Evolutionary conservation across 352 stramenopile species (phyloP).

Genomic region (Phytophthora gonapodyides): DNA sequence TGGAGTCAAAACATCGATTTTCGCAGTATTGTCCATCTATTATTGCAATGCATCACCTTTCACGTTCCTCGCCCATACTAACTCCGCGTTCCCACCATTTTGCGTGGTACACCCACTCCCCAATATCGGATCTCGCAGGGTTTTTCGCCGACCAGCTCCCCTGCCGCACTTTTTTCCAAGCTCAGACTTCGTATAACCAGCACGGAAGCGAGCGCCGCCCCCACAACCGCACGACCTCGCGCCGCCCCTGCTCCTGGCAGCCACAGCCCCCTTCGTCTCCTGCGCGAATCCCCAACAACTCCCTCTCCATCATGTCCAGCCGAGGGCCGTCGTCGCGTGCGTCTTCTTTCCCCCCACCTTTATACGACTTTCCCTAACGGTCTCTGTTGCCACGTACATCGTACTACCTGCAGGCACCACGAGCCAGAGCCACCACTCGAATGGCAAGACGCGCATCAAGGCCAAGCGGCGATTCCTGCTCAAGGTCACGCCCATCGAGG

Average conservation of each 20-base stretch:
- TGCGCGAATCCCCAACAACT: background rate
- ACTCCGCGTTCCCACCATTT: background rate
- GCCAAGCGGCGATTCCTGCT: constrained; percentile 79
- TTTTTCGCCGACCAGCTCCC: constrained; percentile 7
- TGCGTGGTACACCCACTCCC: background rate
- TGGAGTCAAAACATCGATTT: constrained; percentile 8
- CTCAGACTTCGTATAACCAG: constrained; percentile 12
- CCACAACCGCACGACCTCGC: constrained; percentile 30
- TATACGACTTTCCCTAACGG: background rate
- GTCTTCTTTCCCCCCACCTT: constrained; percentile 2
- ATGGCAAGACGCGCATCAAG: constrained; percentile 56
- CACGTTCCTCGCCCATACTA: background rate
- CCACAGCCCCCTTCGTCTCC: constrained; percentile 13
- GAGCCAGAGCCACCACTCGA: constrained; percentile 28
- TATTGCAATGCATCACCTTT: constrained; percentile 7
- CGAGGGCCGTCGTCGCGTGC: constrained; percentile 34
- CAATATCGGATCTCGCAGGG: constrained; percentile 5
- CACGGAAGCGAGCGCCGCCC: constrained; percentile 7
- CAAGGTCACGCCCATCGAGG: constrained; percentile 88
- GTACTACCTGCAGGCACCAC: constrained; percentile 15
- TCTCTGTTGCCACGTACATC: background rate
- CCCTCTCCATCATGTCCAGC: constrained; percentile 27
- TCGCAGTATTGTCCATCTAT: constrained; percentile 14
- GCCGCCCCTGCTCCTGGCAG: constrained; percentile 7
- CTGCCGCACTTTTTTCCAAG: constrained; percentile 26